phyloP scores from a whole-genome alignment of 371 early-diverging fungal species.

The Gilbertella persicaria region DNA sequence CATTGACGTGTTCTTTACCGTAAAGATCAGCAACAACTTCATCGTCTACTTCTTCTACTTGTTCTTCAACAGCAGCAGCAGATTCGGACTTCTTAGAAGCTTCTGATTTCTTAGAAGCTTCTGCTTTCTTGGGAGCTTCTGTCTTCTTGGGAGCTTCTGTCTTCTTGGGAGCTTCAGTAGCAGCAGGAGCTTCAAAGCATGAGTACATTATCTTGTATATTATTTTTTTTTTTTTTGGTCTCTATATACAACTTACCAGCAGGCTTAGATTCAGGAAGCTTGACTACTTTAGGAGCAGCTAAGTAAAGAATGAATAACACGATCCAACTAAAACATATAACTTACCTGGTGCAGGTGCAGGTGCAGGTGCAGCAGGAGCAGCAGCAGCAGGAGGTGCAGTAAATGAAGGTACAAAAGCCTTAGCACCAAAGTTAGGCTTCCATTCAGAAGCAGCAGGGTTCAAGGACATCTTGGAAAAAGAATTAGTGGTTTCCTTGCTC shows the following conservation, averaged over 20 bases:
- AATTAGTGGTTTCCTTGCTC: constrained; percentile 24
- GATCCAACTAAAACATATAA: no score
- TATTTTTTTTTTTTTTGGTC: not conserved
- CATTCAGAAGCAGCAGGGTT: constrained; percentile 40
- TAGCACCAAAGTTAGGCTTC: constrained; percentile 41
- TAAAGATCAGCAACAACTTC: constrained; percentile 71
- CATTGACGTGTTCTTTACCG: constrained; percentile 91
- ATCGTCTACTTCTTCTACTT: constrained; percentile 53
- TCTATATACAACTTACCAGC: constrained; percentile 8
- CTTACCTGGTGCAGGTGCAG: constrained; percentile 9
- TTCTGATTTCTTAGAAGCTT: not conserved
- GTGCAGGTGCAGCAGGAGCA: constrained; percentile 15
- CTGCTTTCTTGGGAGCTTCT: constrained; percentile 5
- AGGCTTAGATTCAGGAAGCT: constrained; percentile 34
- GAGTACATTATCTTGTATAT: not conserved
- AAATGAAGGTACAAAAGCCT: constrained; percentile 37
- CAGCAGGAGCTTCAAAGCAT: not conserved
- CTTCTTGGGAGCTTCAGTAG: constrained; percentile 13
- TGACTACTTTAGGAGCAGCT: constrained; percentile 34
- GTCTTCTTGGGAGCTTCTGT: constrained; percentile 12
- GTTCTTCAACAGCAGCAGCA: constrained; percentile 21
- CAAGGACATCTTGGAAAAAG: constrained; percentile 29
- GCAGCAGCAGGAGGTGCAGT: constrained; percentile 20
- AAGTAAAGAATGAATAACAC: no score
- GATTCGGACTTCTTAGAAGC: constrained; percentile 3